Base-by-base conservation (phyloP, 1,284 basidiomycete species). In the Salmacisia buchloeana region DNA sequence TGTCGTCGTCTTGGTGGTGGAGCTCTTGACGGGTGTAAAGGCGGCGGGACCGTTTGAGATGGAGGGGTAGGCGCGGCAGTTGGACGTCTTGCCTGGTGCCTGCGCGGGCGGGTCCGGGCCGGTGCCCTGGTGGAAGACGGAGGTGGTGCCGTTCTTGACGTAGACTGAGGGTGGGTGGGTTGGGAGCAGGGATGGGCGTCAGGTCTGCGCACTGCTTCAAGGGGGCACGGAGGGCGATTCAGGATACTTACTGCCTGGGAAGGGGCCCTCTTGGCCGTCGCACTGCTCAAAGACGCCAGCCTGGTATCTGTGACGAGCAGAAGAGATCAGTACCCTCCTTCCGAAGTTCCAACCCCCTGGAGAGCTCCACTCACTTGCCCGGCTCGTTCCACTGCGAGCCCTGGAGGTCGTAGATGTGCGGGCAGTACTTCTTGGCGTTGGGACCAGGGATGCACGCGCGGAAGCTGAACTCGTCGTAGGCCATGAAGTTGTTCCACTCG, bases 401-500 rank as follows among this genome's bases (percentile, higher is more conserved):
- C 58, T 66, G 57, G 1, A 63, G 43, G 29, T 70, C 62, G 29
- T 60, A 63, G 25, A 58, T 49, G 57, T 63, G 62, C 3, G 49
- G 63, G 58, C 63, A 65, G 31, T 33, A 34, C 35, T 64, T 39
- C n/a, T 63, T 59, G 0, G 69, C 68, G 23, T 71, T 57, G 2
- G 62, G 59, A 13, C 66, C 71, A 15, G 45, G 36, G 58, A 67
- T 70, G n/a, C 69, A 72, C 25, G 67, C 69, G 5, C 73, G 65
- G 66, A 75, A 68, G 39, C 58, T 65, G 71, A 73, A 78, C 41
- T 70, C 66, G 59, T 71, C 65, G 38, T 62, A 62, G 61, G 72
- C 70, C 65, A 78, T 77, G 29, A 77, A 75, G 65, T 71, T 72
- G 62, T 73, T 69, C 75, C 77, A 79, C 64, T 79, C 77, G 62